Percentiles rank a stretch among this genome's conserved stretches.
These are phyloP conservation scores for Candida xiaguanensis DNA, from an alignment of 805 yeast genomes.

Conservation along the genomic window DNA sequence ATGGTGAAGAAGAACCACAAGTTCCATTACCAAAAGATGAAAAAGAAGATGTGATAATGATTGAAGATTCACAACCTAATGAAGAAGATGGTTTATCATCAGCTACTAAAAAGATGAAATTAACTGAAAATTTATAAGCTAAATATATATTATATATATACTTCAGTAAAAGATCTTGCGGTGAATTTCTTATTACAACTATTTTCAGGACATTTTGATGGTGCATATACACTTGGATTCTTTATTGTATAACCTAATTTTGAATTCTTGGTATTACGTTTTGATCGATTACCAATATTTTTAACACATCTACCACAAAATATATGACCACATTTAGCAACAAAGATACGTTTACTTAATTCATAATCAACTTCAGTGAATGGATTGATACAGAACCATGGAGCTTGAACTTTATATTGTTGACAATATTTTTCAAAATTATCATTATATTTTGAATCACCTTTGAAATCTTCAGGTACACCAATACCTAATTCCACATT, in stretches of 20 bases:
- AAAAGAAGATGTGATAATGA: constrained; percentile 4
- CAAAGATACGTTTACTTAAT: constrained; percentile 62
- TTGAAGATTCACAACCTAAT: constrained; percentile 5
- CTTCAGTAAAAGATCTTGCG: constrained; percentile 50
- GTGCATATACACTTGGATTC: constrained; percentile 47
- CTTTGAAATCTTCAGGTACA: constrained; percentile 49
- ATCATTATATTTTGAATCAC: constrained; percentile 29
- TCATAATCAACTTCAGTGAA: constrained; percentile 55
- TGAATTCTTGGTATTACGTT: constrained; percentile 17
- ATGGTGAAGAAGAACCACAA: constrained; percentile 31
- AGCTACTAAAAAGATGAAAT: constrained; percentile 11
- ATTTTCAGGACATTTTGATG: constrained; percentile 53
- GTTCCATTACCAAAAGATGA: constrained; percentile 5
- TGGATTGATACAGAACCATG: constrained; percentile 54
- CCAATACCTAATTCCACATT: constrained; percentile 74
- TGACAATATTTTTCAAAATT: constrained; percentile 21
- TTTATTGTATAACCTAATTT: constrained; percentile 18
- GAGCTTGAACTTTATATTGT: constrained; percentile 46
- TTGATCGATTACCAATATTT: constrained; percentile 50
- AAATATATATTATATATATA: constrained; percentile 26
- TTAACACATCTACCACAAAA: constrained; percentile 84
- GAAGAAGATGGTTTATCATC: constrained; percentile 9
- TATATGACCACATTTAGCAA: constrained; percentile 74
- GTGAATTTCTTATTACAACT: constrained; percentile 46
- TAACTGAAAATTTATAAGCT: constrained; percentile 6